Base-by-base conservation (phyloP, 176 grass and related monocot species). In the Oryza meyeriana region DNA sequence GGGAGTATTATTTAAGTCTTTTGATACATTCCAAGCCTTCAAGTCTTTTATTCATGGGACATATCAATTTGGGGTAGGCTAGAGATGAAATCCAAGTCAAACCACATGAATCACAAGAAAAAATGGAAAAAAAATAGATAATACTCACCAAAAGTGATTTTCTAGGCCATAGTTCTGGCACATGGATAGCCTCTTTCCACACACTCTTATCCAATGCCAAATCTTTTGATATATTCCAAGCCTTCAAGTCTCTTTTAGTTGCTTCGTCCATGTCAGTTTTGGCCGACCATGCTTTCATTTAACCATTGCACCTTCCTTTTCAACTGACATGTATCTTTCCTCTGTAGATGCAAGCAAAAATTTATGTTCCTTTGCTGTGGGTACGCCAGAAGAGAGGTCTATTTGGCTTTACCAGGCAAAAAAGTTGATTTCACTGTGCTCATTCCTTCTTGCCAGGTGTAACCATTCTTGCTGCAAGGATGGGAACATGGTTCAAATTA, bases 401-500 rank as follows among this genome's bases (percentile, higher is more conserved):
- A 82, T 87, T 82, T 98, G 95, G 95, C 88, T 89, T 64, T 94
- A 93, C 85, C 95, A 98, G 79, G 47, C 92, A 71, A 90, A 93
- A 72, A 93, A 41, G 72, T 68, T 98, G 61, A 75, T 98, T 89
- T 94, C 92, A 44, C 90, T 98, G 24, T 98, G 95, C 75, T 91
- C 82, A 81, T 82, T 83, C 64, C 88, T 98, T 84, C 88, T 98
- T 86, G 83, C 90, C 12, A 78, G 88, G 67, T 98, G 92, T 61
- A 83, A 93, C 65, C 79, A 81, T 78, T 89, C 86, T 64, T 83
- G 48, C 75, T 73, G 62, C 64, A 81, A 83, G 84, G 83, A 79
- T 83, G 86, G 32, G 86, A 76, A 65, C 65, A 85, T 86, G 32
- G 69, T 86, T 89, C 69, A 85, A 40, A 78, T 93, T 75, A 88